These are phyloP conservation scores for Leishmania aethiopica DNA, from an alignment of 208 protist genomes.

Conservation along the genomic window DNA sequence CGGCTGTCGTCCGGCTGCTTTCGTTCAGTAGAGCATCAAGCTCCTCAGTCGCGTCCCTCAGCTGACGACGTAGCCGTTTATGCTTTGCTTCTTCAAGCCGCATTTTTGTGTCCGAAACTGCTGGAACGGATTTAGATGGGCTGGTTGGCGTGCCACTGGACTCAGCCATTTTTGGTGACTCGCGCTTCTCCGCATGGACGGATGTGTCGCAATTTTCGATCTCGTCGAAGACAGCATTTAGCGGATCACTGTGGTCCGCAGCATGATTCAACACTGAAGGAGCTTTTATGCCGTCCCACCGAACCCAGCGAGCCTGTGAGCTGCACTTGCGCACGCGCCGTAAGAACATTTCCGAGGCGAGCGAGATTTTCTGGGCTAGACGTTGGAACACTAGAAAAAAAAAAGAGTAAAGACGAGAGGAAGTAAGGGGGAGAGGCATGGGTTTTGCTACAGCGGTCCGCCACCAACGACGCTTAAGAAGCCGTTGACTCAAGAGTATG, in stretches of 20 bases:
- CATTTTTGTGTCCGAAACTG: constrained; percentile 15
- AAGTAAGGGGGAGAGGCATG: background rate
- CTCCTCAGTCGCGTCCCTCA: constrained; percentile 51
- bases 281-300: background rate
- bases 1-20: constrained; percentile 12
- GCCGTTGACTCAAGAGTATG: background rate
- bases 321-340: background rate
- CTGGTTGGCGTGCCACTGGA: background rate
- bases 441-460: background rate
- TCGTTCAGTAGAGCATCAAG: constrained; percentile 39
- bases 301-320: background rate
- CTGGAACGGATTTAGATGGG: background rate
- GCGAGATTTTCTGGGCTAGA: background rate
- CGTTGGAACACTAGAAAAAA: background rate
- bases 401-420: background rate
- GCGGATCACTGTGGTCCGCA: constrained; percentile 6
- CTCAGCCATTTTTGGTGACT: background rate
- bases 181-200: constrained; percentile 6
- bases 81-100: constrained; percentile 30
- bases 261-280: background rate
- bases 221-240: constrained; percentile 30
- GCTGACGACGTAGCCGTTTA: constrained; percentile 19
- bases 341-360: background rate
- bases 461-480: background rate
- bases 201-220: constrained; percentile 32